Base-by-base conservation (phyloP, 139 green algal genomes). In the Coelastrella sp. region DNA sequence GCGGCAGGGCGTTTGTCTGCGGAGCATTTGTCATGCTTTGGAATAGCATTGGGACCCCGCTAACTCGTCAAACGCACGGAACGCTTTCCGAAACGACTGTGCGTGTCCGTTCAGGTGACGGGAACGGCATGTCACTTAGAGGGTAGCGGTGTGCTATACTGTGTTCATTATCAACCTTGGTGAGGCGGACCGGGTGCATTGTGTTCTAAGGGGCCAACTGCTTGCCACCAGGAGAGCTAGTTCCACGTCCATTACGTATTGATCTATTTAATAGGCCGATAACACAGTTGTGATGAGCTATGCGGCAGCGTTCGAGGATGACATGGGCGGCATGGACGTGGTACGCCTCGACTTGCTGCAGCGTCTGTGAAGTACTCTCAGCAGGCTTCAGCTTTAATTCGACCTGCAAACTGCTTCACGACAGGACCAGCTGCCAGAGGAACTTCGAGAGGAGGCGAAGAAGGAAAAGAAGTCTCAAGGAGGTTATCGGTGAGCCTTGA, bases 391-490 rank as follows among this genome's bases (percentile, higher is more conserved):
- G n/a, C n/a, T n/a, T n/a, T n/a, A n/a, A n/a, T n/a, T n/a, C n/a
- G n/a, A n/a, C n/a, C n/a, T n/a, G n/a, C n/a, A n/a, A n/a, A n/a
- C n/a, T n/a, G n/a, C n/a, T n/a, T n/a, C n/a, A n/a, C n/a, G n/a
- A n/a, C n/a, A 90, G 85, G 73, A 90, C 10, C 73, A 84, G 22
- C 58, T 90, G 20, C 85, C 85, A 56, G 13, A 11, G 8, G 73
- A 84, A 22, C 58, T 90, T 8, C 47, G 73, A 13, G 85, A 90
- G 23, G 19, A 90, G 23, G 85, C 85, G 2, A 83, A 64, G 23
- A 83, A 90, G 85, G 85, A 90, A 59, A 84, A 84, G 59, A 64
- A 83, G 13, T 76, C 73, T 3, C 73, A 83, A 3, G 85, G 85
- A 47, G 85, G 85, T 13, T 90, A 84, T 77, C 81, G 85, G 85